Percentiles rank a stretch among this genome's conserved stretches.
Conservation (phyloP, 768 basidiomycete species). For the Paxillus involutus region DNA sequence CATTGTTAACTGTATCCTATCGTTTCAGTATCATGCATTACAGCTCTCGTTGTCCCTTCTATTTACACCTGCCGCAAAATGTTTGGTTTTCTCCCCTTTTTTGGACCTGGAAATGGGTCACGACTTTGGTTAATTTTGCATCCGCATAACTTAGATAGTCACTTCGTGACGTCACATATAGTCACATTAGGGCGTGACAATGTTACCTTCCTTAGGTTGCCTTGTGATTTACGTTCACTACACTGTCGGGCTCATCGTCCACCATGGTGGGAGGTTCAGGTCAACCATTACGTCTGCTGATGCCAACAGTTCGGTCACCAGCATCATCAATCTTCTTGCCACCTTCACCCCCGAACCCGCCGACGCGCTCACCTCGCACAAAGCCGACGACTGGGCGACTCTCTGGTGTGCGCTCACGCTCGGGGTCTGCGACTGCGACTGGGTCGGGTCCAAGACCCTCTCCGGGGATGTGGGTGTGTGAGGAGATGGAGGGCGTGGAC, state of each 20-base stretch:
- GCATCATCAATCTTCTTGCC: background rate
- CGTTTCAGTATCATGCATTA: slow-evolving; percentile 14
- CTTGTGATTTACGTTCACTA: background rate
- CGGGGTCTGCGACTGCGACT: slow-evolving; percentile 28
- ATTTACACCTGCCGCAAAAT: background rate
- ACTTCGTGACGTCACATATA: background rate
- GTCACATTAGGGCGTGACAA: background rate
- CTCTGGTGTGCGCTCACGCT: slow-evolving; percentile 32
- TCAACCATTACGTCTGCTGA: slow-evolving; percentile 23
- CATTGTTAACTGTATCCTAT: slow-evolving; percentile 17
- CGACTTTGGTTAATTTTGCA: background rate
- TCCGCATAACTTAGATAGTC: background rate
- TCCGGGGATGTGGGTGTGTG: slow-evolving; percentile 2
- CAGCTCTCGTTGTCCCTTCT: slow-evolving; percentile 3
- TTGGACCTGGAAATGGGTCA: background rate
- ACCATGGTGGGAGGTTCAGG: slow-evolving; percentile 16
- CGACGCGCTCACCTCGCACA: slow-evolving; percentile 24
- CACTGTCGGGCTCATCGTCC: background rate
- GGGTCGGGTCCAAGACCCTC: slow-evolving; percentile 9
- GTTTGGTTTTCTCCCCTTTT: background rate
- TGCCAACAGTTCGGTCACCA: slow-evolving; percentile 34
- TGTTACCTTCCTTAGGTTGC: background rate
- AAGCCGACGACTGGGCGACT: slow-evolving; percentile 25
- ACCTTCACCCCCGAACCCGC: slow-evolving; percentile 11
- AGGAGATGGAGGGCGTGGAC: slow-evolving; percentile 15